Conservation (phyloP, 768 basidiomycete genomes). For the Steccherinum ochraceum region DNA sequence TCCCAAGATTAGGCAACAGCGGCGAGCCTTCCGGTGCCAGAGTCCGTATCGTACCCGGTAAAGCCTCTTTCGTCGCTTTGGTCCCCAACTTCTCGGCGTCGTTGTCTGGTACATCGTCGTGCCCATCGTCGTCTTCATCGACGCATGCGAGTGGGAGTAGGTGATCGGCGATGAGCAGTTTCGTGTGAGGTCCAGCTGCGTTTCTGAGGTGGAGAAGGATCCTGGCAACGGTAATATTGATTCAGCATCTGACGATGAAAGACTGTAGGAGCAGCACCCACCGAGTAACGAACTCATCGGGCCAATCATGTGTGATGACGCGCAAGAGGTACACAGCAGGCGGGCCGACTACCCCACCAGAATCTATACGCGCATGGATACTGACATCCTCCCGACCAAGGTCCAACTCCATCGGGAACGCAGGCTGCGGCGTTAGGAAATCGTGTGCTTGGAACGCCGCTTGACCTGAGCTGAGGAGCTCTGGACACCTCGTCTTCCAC, state of each 20-base stretch:
- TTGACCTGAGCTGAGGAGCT: slow-evolving; percentile 46
- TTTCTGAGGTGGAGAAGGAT: slow-evolving; percentile 41
- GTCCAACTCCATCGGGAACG: slow-evolving; percentile 19
- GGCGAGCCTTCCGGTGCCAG: slow-evolving; percentile 53
- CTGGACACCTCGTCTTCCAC: slow-evolving; percentile 54
- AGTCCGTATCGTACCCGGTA: slow-evolving; percentile 38
- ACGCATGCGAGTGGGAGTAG: slow-evolving; percentile 64
- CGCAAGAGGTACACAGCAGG: slow-evolving; percentile 65
- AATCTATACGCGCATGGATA: background rate
- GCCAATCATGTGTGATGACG: slow-evolving; percentile 76
- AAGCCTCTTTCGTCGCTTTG: slow-evolving; percentile 30
- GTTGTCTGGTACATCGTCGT: no score
- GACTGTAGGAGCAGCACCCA: slow-evolving; percentile 3
- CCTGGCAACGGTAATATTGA: slow-evolving; percentile 20
- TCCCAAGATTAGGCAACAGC: slow-evolving; percentile 68
- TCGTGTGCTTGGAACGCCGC: slow-evolving; percentile 66
- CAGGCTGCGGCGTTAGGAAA: slow-evolving; percentile 62
- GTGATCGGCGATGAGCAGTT: slow-evolving; percentile 65
- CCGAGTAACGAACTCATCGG: slow-evolving; percentile 39
- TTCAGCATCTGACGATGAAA: background rate
- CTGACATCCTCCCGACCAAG: no score
- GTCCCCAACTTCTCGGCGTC: background rate
- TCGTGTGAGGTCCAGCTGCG: slow-evolving; percentile 39
- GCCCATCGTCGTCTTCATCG: slow-evolving; percentile 34
- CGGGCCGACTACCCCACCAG: background rate